Conservation (phyloP, 176 grass and related monocot species). For the Eleusine coracana region DNA sequence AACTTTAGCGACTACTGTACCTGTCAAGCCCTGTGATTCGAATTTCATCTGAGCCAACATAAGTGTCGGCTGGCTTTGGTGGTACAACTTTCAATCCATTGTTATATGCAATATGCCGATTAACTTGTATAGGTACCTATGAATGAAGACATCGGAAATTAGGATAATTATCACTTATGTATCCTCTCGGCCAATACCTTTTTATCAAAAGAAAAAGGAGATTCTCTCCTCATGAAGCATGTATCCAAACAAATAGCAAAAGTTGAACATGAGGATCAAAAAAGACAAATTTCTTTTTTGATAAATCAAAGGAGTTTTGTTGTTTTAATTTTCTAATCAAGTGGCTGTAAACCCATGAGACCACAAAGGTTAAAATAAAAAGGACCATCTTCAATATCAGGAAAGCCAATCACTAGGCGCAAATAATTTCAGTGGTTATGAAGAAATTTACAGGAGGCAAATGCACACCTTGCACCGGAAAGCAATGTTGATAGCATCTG, state of each 20-base stretch:
- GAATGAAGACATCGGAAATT: not conserved
- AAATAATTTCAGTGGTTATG: not conserved
- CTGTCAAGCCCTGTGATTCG: constrained; percentile 68
- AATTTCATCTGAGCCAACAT: constrained; percentile 40
- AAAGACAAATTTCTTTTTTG: not conserved
- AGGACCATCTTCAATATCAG: constrained; percentile 12
- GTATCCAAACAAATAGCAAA: not conserved
- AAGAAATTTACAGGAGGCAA: constrained; percentile 13
- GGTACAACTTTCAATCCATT: constrained; percentile 85
- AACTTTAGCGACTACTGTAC: constrained; percentile 25
- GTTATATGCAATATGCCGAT: constrained; percentile 71
- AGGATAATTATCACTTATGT: not conserved
- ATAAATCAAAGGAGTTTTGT: constrained; percentile 1
- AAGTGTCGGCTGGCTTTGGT: constrained; percentile 48
- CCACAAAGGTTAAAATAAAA: not conserved
- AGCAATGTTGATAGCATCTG: constrained; percentile 98
- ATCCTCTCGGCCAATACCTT: not conserved
- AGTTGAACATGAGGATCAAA: constrained; percentile 19
- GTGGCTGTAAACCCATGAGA: not conserved
- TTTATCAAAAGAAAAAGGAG: not conserved
- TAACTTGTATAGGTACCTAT: constrained; percentile 96
- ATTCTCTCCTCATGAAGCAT: not conserved
- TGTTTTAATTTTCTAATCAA: constrained; percentile 10
- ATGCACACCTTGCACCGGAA: constrained; percentile 91
- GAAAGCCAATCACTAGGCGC: not conserved